Percentiles rank a stretch among this genome's conserved stretches.
Conservation (phyloP, 2,329 filamentous ascomycete species). For the Ceratocystis smalleyi region DNA sequence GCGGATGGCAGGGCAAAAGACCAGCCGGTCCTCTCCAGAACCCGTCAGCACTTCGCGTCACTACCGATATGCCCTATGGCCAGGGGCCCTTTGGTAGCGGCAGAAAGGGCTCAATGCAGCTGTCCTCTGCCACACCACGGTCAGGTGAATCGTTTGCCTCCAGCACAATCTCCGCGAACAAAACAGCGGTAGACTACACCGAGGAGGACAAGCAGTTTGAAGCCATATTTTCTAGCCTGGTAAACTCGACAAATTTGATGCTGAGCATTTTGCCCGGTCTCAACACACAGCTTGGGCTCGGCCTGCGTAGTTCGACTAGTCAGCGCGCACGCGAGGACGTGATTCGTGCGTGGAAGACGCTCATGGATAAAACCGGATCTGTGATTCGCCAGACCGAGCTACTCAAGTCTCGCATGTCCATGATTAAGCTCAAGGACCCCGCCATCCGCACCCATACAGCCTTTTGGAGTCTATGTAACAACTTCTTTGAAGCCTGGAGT, state of each 20-base stretch:
- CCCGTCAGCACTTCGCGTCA: constrained; percentile 39
- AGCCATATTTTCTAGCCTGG: constrained; percentile 61
- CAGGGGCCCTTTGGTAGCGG: constrained; percentile 27
- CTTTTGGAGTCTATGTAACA: constrained; percentile 59
- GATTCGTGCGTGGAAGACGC: constrained; percentile 49
- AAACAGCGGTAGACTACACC: constrained; percentile 44
- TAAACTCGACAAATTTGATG: constrained; percentile 57
- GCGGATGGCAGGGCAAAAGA: constrained; percentile 23
- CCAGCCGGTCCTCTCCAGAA: constrained; percentile 30
- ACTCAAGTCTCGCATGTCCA: constrained; percentile 55
- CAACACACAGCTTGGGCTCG: constrained; percentile 48
- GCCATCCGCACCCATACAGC: constrained; percentile 47
- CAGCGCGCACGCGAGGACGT: constrained; percentile 41
- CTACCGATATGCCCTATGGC: constrained; percentile 38
- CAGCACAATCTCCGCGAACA: constrained; percentile 31
- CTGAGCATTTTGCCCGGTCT: constrained; percentile 56
- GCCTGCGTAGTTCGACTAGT: constrained; percentile 47
- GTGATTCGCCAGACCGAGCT: constrained; percentile 59
- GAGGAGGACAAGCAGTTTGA: constrained; percentile 75
- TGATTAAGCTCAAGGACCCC: constrained; percentile 74
- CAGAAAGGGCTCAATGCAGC: constrained; percentile 32
- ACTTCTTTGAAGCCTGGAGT: constrained; percentile 55
- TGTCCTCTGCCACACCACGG: constrained; percentile 53
- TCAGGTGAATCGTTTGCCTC: constrained; percentile 69
- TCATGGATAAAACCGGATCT: constrained; percentile 55